phyloP scores from a whole-genome alignment of 2,329 filamentous ascomycete genomes.

The Arachnopeziza araneosa region DNA sequence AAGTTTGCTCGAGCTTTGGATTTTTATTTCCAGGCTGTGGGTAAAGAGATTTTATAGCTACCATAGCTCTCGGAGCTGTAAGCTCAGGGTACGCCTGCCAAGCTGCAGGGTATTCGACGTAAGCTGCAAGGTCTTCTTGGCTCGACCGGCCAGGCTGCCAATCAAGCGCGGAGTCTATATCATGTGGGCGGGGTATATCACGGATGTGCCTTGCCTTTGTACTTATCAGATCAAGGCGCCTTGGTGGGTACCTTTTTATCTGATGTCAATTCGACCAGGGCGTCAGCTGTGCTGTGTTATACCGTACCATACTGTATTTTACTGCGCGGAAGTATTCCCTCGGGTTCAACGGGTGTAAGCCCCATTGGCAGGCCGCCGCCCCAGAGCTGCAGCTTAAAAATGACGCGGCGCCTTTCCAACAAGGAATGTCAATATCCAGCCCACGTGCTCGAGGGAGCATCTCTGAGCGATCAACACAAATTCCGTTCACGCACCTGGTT shows the following conservation, averaged over 20 bases:
- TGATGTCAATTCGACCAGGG: background rate
- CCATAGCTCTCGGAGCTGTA: background rate
- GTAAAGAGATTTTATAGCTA: background rate
- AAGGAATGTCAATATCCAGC: background rate
- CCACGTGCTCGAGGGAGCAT: background rate
- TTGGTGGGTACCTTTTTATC: background rate
- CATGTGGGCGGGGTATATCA: background rate
- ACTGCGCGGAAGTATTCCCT: background rate
- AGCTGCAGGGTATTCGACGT: background rate
- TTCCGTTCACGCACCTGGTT: background rate
- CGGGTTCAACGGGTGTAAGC: background rate
- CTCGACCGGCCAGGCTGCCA: background rate
- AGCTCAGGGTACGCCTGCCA: background rate
- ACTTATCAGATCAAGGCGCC: background rate
- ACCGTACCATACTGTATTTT: background rate
- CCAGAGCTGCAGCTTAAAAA: background rate
- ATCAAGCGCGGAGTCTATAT: background rate
- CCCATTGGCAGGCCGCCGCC: background rate
- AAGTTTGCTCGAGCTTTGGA: background rate
- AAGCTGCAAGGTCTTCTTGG: background rate
- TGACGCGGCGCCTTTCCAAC: background rate
- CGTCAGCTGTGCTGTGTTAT: background rate
- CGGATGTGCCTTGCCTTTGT: background rate
- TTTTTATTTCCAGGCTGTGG: background rate
- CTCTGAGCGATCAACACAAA: background rate